A percentile compares a stretch with the other conserved stretches of the same genome.
Evolutionary conservation across 2,329 filamentous ascomycete genomes (phyloP).

Genomic region (Cladophialophora psammophila): DNA sequence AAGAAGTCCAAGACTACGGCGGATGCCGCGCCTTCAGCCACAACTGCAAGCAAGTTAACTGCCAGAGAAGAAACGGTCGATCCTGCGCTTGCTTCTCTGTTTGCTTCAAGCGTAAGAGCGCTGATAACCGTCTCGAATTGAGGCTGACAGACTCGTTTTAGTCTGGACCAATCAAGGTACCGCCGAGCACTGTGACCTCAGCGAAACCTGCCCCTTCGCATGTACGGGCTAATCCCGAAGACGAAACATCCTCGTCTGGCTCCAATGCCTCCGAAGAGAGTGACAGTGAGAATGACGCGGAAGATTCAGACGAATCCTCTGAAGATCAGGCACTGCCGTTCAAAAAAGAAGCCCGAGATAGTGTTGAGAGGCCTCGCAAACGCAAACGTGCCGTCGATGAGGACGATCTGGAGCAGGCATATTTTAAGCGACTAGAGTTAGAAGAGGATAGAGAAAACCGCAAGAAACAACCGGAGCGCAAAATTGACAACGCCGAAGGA

Average conservation of each 20-base stretch:
- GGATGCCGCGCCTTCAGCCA: neutral
- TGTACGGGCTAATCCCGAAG: neutral
- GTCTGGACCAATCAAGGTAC: slow-evolving; percentile 48
- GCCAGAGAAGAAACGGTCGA: slow-evolving; percentile 62
- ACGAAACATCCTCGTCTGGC: slow-evolving; percentile 37
- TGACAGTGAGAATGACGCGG: slow-evolving; percentile 50
- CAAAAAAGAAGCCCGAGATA: neutral
- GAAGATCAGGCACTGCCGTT: slow-evolving; percentile 1
- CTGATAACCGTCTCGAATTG: neutral
- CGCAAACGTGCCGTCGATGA: slow-evolving; percentile 45
- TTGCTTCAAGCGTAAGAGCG: slow-evolving; percentile 72
- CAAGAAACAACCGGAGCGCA: slow-evolving; percentile 48
- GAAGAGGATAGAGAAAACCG: slow-evolving; percentile 43
- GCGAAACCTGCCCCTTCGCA: slow-evolving; percentile 39
- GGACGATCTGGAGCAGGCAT: slow-evolving; percentile 38
- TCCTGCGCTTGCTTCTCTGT: slow-evolving; percentile 73
- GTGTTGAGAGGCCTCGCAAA: slow-evolving; percentile 41
- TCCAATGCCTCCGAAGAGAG: slow-evolving; percentile 1
- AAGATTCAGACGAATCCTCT: slow-evolving; percentile 35
- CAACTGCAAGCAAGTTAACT: slow-evolving; percentile 7
- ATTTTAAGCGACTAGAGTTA: slow-evolving; percentile 39
- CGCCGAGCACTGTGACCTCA: slow-evolving; percentile 44
- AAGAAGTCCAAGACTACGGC: slow-evolving; percentile 16
- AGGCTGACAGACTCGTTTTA: slow-evolving; percentile 21
- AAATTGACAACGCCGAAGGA: slow-evolving; percentile 43